A percentile compares a stretch with the other conserved stretches of the same genome.
phyloP scores from a whole-genome alignment of 2,329 filamentous ascomycete genomes.

The Penicillium sp. region DNA sequence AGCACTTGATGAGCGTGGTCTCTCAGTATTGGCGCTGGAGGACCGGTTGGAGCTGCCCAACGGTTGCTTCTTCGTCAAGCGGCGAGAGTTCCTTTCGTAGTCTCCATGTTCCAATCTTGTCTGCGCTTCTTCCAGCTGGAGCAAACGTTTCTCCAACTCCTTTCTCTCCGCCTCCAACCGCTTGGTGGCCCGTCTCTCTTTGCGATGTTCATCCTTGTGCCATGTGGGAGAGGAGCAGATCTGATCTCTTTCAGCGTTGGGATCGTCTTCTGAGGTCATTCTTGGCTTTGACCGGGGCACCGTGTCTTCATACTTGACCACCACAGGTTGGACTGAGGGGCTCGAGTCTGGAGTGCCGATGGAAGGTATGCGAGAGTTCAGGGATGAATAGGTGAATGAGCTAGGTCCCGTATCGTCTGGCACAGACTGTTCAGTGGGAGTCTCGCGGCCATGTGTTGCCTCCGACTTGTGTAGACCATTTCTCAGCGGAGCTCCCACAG shows the following conservation, averaged over 20 bases:
- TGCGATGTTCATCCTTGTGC: conserved; percentile 21
- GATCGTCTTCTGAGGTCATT: conserved; percentile 1
- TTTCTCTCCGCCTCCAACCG: conserved; percentile 34
- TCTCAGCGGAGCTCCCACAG: neutral
- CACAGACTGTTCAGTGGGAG: conserved; percentile 4
- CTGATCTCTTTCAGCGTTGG: conserved; percentile 9
- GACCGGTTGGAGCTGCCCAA: conserved; percentile 29
- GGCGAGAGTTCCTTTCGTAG: conserved; percentile 27
- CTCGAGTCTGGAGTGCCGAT: conserved; percentile 18
- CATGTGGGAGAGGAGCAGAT: conserved; percentile 20
- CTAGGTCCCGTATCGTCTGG: conserved; percentile 14
- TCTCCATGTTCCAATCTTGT: conserved; percentile 16
- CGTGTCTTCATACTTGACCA: conserved; percentile 6
- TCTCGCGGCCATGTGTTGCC: conserved; percentile 3
- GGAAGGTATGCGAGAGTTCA: conserved; percentile 16
- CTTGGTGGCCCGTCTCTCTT: conserved; percentile 32
- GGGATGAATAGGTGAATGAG: conserved; percentile 17
- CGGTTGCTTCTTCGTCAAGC: conserved; percentile 38
- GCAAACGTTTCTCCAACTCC: conserved; percentile 30
- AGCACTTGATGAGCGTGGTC: conserved; percentile 21
- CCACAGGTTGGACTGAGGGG: conserved; percentile 12
- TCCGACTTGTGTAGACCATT: conserved; percentile 1
- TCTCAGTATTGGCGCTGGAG: conserved; percentile 31
- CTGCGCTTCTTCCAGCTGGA: conserved; percentile 21
- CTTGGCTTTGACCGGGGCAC: conserved; percentile 7